Conservation (phyloP, 805 yeast species). For the Saturnispora galanensis region DNA sequence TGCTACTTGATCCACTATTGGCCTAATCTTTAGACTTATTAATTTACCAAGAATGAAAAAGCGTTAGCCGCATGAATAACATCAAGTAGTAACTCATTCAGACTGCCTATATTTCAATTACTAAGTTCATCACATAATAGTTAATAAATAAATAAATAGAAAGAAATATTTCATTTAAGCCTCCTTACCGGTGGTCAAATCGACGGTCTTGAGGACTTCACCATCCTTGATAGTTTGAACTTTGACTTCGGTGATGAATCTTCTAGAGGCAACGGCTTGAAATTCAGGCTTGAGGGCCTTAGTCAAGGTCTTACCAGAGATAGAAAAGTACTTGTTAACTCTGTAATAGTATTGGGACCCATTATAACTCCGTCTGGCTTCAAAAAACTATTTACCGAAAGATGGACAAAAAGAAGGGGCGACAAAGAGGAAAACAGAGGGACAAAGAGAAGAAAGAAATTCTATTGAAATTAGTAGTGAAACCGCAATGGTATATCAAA, state of each 20-base stretch:
- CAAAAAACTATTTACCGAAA: too few relatives aligned
- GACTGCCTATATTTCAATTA: too few relatives aligned
- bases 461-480: too few relatives aligned
- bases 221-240: constrained; percentile 69
- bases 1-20: too few relatives aligned
- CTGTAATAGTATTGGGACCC: constrained; percentile 22
- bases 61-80: too few relatives aligned
- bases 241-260: constrained; percentile 67
- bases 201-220: constrained; percentile 25
- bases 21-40: too few relatives aligned
- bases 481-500: too few relatives aligned
- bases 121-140: constrained; percentile 4
- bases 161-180: background rate
- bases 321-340: constrained; percentile 80
- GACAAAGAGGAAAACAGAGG: too few relatives aligned
- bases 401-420: too few relatives aligned
- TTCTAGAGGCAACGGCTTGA: constrained; percentile 61
- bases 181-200: constrained; percentile 18
- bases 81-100: too few relatives aligned
- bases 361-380: background rate
- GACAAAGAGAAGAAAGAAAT: too few relatives aligned
- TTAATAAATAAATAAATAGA: constrained; percentile 2
- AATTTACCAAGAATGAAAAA: too few relatives aligned
- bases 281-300: constrained; percentile 78
- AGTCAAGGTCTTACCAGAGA: constrained; percentile 86